Conservation (phyloP, 2,329 filamentous ascomycete species). For the Cordyceps fumosorosea region DNA sequence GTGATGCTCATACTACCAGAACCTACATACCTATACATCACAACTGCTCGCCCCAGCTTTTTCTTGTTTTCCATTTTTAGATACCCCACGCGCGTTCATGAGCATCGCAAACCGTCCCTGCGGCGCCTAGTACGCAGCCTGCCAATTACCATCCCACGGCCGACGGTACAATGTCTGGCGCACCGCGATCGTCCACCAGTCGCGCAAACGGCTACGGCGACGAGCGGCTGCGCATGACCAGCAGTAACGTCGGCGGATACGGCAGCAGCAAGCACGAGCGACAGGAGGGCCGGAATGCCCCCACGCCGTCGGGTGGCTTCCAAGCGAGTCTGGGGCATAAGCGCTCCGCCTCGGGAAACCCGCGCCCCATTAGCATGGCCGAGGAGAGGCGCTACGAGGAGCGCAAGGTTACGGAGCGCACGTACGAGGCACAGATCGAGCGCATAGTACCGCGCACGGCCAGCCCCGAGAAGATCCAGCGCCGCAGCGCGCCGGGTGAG, state of each 20-base stretch:
- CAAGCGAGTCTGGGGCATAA: conserved; percentile 44
- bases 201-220: conserved; percentile 36
- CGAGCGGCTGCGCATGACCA: conserved; percentile 29
- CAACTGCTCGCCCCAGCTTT: not conserved
- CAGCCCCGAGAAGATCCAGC: conserved; percentile 52
- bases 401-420: conserved; percentile 48
- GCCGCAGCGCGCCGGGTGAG: conserved; percentile 32
- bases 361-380: conserved; percentile 41
- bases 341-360: conserved; percentile 51
- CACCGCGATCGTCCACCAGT: conserved; percentile 30
- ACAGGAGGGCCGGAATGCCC: conserved; percentile 23
- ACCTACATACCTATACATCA: not conserved
- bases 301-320: conserved; percentile 26
- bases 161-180: conserved; percentile 30
- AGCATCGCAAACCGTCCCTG: not conserved
- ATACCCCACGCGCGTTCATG: conserved; percentile 2
- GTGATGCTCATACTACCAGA: not conserved
- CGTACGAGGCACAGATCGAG: conserved; percentile 55
- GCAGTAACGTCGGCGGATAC: conserved; percentile 25
- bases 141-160: not conserved
- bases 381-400: conserved; percentile 42
- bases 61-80: not conserved
- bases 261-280: conserved; percentile 23
- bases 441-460: conserved; percentile 51
- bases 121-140: conserved; percentile 3